Conservation (phyloP, 257 asterid species). For the Primulina tabacum region DNA sequence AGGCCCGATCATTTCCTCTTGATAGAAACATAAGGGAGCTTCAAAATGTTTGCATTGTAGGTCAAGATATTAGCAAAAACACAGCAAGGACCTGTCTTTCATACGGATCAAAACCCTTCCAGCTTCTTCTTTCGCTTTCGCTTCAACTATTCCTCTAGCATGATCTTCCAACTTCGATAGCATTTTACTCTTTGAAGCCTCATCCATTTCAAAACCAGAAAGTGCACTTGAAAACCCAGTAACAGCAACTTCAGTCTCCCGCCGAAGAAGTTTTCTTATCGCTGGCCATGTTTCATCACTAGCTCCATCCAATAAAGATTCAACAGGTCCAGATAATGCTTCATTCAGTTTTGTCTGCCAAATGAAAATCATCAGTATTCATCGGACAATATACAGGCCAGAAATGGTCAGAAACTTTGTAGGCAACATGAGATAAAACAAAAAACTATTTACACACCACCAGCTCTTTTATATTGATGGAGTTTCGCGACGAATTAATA, state of each 20-base stretch:
- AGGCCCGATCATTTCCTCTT: conserved; percentile 24
- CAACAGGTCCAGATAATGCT: conserved; percentile 82
- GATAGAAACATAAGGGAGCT: conserved; percentile 15
- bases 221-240: conserved; percentile 62
- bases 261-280: conserved; percentile 65
- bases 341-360: conserved; percentile 73
- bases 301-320: conserved; percentile 92
- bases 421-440: conserved; percentile 11
- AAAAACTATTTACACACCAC: conserved; percentile 8
- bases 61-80: conserved; percentile 20
- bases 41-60: conserved; percentile 5
- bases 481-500: not conserved
- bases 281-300: conserved; percentile 88
- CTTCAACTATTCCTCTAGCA: conserved; percentile 85
- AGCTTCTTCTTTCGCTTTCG: conserved; percentile 92
- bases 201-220: conserved; percentile 89
- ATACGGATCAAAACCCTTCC: conserved; percentile 85
- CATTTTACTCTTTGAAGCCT: conserved; percentile 56
- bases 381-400: conserved; percentile 13
- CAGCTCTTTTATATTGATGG: conserved; percentile 18
- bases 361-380: conserved; percentile 23
- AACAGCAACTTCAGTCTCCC: conserved; percentile 60
- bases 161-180: conserved; percentile 53
- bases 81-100: conserved; percentile 71
- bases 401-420: conserved; percentile 2